These are phyloP conservation scores for Metschnikowia vanudenii DNA, from an alignment of 805 yeast genomes.

Conservation along the genomic window DNA sequence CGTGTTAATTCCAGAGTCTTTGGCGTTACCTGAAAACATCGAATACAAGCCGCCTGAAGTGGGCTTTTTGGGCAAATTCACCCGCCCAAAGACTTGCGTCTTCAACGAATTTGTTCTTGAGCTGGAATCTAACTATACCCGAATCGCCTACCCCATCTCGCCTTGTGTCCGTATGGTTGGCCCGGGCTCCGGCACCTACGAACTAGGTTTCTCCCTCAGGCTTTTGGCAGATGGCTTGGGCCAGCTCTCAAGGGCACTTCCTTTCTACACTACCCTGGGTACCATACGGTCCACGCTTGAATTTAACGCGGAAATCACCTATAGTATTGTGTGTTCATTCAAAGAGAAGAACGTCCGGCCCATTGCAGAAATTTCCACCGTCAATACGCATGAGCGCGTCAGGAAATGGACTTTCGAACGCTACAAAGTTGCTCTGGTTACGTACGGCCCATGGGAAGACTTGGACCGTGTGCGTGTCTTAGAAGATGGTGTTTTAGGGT, in stretches of 20 bases:
- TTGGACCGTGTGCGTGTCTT: slow-evolving; percentile 6
- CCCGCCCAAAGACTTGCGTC: background rate
- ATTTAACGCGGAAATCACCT: slow-evolving; percentile 1
- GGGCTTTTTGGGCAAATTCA: too few species aligned
- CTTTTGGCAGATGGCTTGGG: background rate
- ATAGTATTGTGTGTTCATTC: slow-evolving; percentile 12
- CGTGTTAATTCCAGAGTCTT: slow-evolving; percentile 11
- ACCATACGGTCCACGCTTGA: background rate
- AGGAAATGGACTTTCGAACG: slow-evolving; percentile 13
- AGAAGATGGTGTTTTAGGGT: slow-evolving; percentile 10
- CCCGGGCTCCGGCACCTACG: slow-evolving; percentile 4
- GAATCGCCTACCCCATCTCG: slow-evolving; percentile 9
- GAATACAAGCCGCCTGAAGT: background rate
- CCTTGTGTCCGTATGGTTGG: slow-evolving; percentile 12
- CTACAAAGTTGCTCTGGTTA: background rate
- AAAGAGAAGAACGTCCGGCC: slow-evolving; percentile 11
- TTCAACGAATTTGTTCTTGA: slow-evolving; percentile 8
- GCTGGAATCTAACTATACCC: slow-evolving; percentile 2
- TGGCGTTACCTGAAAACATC: slow-evolving; percentile 4
- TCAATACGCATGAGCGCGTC: slow-evolving; percentile 1
- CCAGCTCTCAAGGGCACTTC: slow-evolving; percentile 7
- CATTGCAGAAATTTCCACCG: slow-evolving; percentile 10
- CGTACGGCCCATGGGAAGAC: slow-evolving; percentile 8
- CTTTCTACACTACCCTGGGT: slow-evolving; percentile 4
- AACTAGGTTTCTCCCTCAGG: slow-evolving; percentile 7